phyloP scores from a whole-genome alignment of 2,329 filamentous ascomycete species.

The Verticillium dahliae region DNA sequence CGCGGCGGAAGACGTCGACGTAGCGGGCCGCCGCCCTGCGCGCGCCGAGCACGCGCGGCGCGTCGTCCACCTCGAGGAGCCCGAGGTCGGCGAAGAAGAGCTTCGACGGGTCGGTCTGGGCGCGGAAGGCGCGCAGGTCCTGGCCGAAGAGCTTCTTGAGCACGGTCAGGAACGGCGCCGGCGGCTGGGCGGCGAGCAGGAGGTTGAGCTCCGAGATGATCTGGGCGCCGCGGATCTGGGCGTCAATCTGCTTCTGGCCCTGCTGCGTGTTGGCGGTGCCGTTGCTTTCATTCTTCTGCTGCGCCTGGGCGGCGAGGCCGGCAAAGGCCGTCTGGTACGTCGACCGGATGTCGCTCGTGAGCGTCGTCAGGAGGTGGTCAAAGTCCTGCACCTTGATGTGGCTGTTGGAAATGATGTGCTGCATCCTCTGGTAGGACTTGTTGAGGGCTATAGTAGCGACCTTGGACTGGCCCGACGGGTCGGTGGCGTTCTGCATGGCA shows the following conservation, averaged over 20 bases:
- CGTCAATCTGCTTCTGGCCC: slow-evolving; percentile 33
- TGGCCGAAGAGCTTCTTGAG: slow-evolving; percentile 59
- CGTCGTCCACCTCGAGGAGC: slow-evolving; percentile 60
- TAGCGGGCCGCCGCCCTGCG: slow-evolving; percentile 29
- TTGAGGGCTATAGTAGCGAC: slow-evolving; percentile 46
- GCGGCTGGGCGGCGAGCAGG: slow-evolving; percentile 41
- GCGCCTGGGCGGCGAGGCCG: slow-evolving; percentile 35
- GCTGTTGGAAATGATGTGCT: slow-evolving; percentile 39
- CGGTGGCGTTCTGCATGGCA: slow-evolving; percentile 31
- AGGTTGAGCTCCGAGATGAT: slow-evolving; percentile 44
- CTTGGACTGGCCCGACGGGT: slow-evolving; percentile 28
- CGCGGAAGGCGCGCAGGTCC: slow-evolving; percentile 51
- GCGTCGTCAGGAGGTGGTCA: slow-evolving; percentile 49
- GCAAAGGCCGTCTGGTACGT: slow-evolving; percentile 41
- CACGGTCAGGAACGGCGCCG: slow-evolving; percentile 43
- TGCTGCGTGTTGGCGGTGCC: slow-evolving; percentile 10
- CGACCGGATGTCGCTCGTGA: slow-evolving; percentile 43
- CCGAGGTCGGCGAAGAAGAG: slow-evolving; percentile 69
- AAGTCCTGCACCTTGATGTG: slow-evolving; percentile 56
- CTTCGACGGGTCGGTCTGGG: slow-evolving; percentile 55
- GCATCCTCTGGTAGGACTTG: slow-evolving; percentile 48
- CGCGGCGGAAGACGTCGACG: slow-evolving; percentile 53
- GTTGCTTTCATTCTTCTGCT: slow-evolving; percentile 21
- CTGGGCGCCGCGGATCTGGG: slow-evolving; percentile 37
- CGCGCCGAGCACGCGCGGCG: slow-evolving; percentile 37